Evolutionary conservation across 441 rosid species (phyloP), one percentile per base, ranked within the genome.

Genomic region (Geranium incanum): DNA sequence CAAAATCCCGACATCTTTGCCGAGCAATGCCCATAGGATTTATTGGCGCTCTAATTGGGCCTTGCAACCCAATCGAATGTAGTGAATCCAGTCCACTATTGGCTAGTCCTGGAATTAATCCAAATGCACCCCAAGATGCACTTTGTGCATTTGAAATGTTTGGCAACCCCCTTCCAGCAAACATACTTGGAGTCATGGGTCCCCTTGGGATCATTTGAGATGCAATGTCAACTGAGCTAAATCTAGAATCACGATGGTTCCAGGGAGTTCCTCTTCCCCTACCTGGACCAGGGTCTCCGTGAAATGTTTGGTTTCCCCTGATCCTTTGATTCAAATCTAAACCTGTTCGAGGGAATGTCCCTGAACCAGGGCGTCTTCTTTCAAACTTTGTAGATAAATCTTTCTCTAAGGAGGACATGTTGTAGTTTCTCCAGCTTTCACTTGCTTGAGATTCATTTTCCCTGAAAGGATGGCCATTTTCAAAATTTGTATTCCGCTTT

Each of bases 1-100:
- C 99, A 85, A 95, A 95, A 78, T 93, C 99, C 77, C 98, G 90
- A 80, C 99, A 95, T 63, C 97, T 77, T 69, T 88, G 94, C 48
- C 85, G 86, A 74, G 91, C 87, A 78, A 95, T 93, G 74, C 91
- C 91, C 83, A 88, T 80, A 80, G 91, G 71, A 81, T 74, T 86
- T 67, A 92, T 70, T 2, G 88, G 79, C 8, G 96, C 89, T 80
- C 91, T 77, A 37, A 92, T 81, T 2, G 92, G 69, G 57, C 97
- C 98, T 82, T 84, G 97, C 75, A 93, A 80, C 66, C 88, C 84
- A 71, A 86, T 81, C 36, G 92, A 70, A 78, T 86, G 97, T 57
- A 93, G 86, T 45, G 88, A 72, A 79, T 91, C 99, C 71, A 93
- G 74, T 73, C 86, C 91, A 78, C 97, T 91, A 80, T 83, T 87